Conservation (phyloP, 306 rosid species). For the Cyamopsis tetragonoloba region DNA sequence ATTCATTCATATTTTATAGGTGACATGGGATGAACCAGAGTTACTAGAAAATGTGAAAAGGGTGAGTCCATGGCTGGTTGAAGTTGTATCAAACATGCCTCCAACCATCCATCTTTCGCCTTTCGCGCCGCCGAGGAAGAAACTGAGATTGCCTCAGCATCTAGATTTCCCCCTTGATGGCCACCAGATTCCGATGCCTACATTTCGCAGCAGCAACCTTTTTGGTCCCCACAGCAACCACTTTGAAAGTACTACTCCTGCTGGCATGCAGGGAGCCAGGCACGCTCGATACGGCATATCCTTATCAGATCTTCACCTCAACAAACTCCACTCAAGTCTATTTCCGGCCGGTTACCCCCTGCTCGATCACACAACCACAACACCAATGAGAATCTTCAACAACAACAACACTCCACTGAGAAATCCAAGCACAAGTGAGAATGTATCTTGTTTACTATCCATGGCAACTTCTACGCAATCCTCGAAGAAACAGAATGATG, state of each 20-base stretch:
- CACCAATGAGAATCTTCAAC: slow-evolving; percentile 31
- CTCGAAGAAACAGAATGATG: slow-evolving; percentile 43
- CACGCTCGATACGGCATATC: slow-evolving; percentile 69
- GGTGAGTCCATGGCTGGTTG: slow-evolving; percentile 86
- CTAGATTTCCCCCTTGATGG: slow-evolving; percentile 49
- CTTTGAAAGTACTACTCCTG: slow-evolving; percentile 64
- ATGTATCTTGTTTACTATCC: slow-evolving; percentile 53
- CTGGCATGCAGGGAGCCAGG: slow-evolving; percentile 99
- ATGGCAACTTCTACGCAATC: slow-evolving; percentile 45
- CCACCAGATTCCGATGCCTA: slow-evolving; percentile 49
- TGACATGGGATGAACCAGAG: slow-evolving; percentile 86
- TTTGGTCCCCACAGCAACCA: slow-evolving; percentile 45
- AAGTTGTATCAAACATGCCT: slow-evolving; percentile 68
- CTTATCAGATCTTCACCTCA: slow-evolving; percentile 52
- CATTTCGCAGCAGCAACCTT: slow-evolving; percentile 42
- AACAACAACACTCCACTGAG: slow-evolving; percentile 26
- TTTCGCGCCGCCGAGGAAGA: slow-evolving; percentile 67
- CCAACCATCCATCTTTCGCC: slow-evolving; percentile 65
- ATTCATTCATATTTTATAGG: slow-evolving; percentile 40
- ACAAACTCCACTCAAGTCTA: slow-evolving; percentile 51
- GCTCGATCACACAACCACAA: slow-evolving; percentile 37
- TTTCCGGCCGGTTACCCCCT: slow-evolving; percentile 42
- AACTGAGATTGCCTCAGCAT: slow-evolving; percentile 52
- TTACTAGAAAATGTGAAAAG: slow-evolving; percentile 74
- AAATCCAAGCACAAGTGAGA: slow-evolving; percentile 46